A percentile compares a stretch with the other conserved stretches of the same genome.
These are phyloP conservation scores for Saccharomycopsis sp. DNA, from an alignment of 805 yeast species.

Conservation along the genomic window DNA sequence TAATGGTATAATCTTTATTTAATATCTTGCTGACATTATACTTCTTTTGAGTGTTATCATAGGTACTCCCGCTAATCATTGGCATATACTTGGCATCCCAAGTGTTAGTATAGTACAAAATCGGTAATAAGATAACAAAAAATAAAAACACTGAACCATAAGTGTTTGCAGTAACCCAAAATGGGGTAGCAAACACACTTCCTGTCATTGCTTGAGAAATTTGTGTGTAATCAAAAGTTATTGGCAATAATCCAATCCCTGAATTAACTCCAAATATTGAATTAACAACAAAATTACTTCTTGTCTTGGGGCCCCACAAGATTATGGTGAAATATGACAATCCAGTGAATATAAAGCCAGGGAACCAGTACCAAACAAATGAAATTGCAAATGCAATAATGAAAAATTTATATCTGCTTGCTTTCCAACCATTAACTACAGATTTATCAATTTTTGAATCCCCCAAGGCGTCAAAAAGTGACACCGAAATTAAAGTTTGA, in stretches of 20 bases:
- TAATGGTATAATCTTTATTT: constrained; percentile 20
- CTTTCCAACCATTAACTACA: constrained; percentile 54
- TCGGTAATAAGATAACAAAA: constrained; percentile 41
- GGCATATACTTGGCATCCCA: constrained; percentile 27
- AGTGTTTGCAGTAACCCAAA: constrained; percentile 44
- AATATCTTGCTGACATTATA: constrained; percentile 23
- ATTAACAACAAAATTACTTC: constrained; percentile 48
- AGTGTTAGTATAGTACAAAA: constrained; percentile 25
- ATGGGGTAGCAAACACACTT: constrained; percentile 59
- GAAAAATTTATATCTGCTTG: constrained; percentile 46
- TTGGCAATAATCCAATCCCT: constrained; percentile 50
- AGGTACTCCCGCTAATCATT: constrained; percentile 23
- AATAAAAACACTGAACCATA: constrained; percentile 36
- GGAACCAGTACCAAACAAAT: constrained; percentile 52
- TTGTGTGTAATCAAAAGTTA: constrained; percentile 55
- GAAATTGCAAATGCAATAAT: constrained; percentile 32
- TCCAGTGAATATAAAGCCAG: constrained; percentile 52
- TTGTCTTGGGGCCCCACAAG: constrained; percentile 26
- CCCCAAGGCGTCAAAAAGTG: constrained; percentile 48
- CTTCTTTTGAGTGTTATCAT: constrained; percentile 20
- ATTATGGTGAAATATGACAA: constrained; percentile 50
- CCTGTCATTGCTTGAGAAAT: constrained; percentile 43
- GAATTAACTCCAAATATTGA: constrained; percentile 55
- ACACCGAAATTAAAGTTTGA: constrained; percentile 48
- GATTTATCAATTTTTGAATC: constrained; percentile 31